Percentiles rank a stretch among this genome's conserved stretches.
Evolutionary conservation across 2,329 filamentous ascomycete species (phyloP).

Genomic region (Colletotrichum nymphaeae): DNA sequence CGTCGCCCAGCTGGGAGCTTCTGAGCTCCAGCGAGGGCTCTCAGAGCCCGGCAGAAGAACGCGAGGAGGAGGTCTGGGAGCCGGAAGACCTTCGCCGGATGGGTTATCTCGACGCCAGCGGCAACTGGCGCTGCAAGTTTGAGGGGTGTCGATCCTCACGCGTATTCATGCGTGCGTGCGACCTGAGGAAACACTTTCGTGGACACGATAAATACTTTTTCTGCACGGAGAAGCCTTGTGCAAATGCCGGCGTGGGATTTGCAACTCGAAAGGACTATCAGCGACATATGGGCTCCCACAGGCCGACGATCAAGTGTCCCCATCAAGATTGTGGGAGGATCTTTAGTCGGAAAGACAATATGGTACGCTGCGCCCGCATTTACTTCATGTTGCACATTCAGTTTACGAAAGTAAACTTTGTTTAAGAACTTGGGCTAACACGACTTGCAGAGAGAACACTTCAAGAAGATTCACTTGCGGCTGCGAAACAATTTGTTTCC

Average conservation of each 20-base stretch:
- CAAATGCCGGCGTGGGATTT: conserved; percentile 9
- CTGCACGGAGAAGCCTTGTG: conserved; percentile 21
- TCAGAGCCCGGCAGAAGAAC: conserved; percentile 1
- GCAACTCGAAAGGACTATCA: conserved; percentile 22
- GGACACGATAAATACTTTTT: conserved; percentile 27
- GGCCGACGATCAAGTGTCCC: conserved; percentile 9
- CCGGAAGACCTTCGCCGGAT: conserved; percentile 14
- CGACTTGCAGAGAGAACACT: conserved; percentile 8
- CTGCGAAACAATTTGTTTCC: conserved; percentile 23
- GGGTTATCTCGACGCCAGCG: conserved; percentile 24
- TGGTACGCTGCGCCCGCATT: not conserved
- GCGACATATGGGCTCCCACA: conserved; percentile 23
- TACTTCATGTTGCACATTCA: too few relatives aligned
- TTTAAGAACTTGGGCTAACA: not conserved
- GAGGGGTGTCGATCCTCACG: not conserved
- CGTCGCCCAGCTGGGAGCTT: not conserved
- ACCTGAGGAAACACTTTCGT: conserved; percentile 22
- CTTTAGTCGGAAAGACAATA: conserved; percentile 24
- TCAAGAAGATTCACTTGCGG: conserved; percentile 15
- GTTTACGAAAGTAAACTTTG: not conserved
- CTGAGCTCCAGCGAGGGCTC: conserved; percentile 1
- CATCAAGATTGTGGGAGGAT: conserved; percentile 20
- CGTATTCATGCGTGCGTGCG: conserved; percentile 22
- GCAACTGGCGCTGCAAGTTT: conserved; percentile 22
- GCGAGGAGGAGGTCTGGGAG: conserved; percentile 18